phyloP scores from a whole-genome alignment of 257 asterid species.

The Solanum appendiculatum region DNA sequence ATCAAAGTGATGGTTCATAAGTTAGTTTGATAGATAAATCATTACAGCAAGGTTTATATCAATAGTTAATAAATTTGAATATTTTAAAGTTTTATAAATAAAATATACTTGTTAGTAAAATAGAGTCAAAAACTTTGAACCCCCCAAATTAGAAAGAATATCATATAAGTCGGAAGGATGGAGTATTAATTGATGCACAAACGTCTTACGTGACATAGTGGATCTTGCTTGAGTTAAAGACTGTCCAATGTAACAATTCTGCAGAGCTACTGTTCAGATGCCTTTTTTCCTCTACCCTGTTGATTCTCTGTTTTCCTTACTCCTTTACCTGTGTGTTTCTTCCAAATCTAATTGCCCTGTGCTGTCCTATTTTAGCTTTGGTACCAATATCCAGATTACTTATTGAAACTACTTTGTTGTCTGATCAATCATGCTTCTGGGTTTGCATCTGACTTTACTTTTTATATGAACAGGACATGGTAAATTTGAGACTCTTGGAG shows the following conservation, averaged over 20 bases:
- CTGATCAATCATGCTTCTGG: neutral
- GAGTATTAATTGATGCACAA: neutral
- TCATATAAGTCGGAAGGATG: neutral
- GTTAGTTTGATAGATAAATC: neutral
- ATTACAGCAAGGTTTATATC: neutral
- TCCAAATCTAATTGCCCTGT: neutral
- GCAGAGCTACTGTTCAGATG: neutral
- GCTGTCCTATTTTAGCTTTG: neutral
- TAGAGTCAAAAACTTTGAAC: neutral
- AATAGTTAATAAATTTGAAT: neutral
- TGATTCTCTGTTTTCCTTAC: neutral
- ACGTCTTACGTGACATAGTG: neutral
- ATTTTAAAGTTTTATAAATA: neutral
- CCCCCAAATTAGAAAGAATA: neutral
- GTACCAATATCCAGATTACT: neutral
- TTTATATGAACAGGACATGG: conserved; percentile 70
- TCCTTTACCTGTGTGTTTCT: neutral
- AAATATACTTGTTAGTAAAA: neutral
- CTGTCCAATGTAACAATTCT: neutral
- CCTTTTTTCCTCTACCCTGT: neutral
- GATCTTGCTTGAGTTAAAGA: neutral
- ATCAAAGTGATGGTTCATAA: neutral
- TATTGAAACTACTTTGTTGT: neutral
- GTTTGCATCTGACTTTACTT: conserved; percentile 5
- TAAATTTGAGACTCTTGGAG: conserved; percentile 93